Conservation (phyloP, 441 rosid genomes). For the Viola pubescens region DNA sequence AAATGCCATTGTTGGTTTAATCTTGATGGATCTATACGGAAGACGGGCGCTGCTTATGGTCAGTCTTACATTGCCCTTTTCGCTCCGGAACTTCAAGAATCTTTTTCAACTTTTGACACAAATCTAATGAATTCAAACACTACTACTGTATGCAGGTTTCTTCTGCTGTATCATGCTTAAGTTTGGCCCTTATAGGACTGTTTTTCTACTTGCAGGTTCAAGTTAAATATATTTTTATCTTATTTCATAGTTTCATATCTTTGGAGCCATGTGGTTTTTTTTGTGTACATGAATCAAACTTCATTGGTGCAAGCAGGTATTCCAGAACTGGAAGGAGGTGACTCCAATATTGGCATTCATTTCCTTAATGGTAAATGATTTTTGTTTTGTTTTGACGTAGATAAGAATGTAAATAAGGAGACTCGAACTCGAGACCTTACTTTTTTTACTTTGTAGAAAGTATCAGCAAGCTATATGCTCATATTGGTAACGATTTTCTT, state of each 20-base stretch:
- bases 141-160: conserved; percentile 33
- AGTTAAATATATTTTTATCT: neutral
- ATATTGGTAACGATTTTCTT: too few species aligned
- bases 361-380: too few species aligned
- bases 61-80: neutral
- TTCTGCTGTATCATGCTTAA: conserved; percentile 31
- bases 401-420: too few species aligned
- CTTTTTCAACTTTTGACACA: neutral
- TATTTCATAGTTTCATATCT: neutral
- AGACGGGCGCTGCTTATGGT: conserved; percentile 53
- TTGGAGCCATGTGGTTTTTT: neutral
- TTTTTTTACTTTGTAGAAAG: too few species aligned
- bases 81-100: too few species aligned
- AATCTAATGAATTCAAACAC: neutral
- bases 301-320: conserved; percentile 26
- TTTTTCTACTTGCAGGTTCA: conserved; percentile 40
- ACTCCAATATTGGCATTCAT: conserved; percentile 30
- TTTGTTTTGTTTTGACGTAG: too few species aligned
- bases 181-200: conserved; percentile 28
- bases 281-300: neutral
- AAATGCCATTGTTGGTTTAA: conserved; percentile 19
- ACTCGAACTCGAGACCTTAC: too few species aligned
- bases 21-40: conserved; percentile 46
- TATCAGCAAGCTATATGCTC: too few species aligned
- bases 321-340: conserved; percentile 24